These are phyloP conservation scores for Fomitopsis serialis DNA, from an alignment of 768 basidiomycete genomes.

Conservation along the genomic window DNA sequence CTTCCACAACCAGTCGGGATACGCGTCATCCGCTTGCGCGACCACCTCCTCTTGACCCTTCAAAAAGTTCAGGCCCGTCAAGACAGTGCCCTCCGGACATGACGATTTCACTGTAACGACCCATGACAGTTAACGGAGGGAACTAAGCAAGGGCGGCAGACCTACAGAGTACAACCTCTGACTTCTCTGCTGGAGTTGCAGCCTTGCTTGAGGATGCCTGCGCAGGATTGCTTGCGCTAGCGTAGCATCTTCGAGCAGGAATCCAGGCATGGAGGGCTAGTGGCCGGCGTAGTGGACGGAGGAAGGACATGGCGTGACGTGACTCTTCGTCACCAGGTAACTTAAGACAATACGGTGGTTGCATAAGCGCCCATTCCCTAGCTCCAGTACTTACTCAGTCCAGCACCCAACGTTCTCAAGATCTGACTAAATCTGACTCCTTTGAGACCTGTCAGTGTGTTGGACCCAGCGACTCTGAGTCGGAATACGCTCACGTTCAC, in stretches of 20 bases:
- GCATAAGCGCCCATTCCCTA: too few relatives aligned
- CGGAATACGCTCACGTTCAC: too few relatives aligned
- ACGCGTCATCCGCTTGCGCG: constrained; percentile 75
- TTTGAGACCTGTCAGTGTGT: too few relatives aligned
- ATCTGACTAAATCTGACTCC: too few relatives aligned
- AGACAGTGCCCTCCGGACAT: constrained; percentile 64
- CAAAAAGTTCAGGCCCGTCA: constrained; percentile 79
- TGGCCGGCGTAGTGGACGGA: constrained; percentile 19
- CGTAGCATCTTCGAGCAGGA: constrained; percentile 16
- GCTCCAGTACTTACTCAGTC: too few relatives aligned
- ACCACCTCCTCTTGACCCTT: constrained; percentile 77
- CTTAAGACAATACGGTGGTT: too few relatives aligned
- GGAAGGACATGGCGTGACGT: constrained; percentile 22
- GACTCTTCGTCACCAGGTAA: constrained; percentile 7
- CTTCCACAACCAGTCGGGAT: constrained; percentile 89
- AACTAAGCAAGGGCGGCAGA: neutral
- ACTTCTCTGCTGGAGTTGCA: neutral
- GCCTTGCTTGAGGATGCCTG: constrained; percentile 1
- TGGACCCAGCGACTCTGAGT: too few relatives aligned
- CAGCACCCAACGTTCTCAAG: too few relatives aligned
- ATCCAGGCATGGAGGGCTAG: constrained; percentile 15
- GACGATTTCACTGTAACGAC: constrained; percentile 38
- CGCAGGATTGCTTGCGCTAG: constrained; percentile 10
- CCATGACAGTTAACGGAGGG: constrained; percentile 6
- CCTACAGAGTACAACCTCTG: neutral